phyloP scores from a whole-genome alignment of 495 filamentous ascomycete genomes.

The Aspergillus bridgeri region DNA sequence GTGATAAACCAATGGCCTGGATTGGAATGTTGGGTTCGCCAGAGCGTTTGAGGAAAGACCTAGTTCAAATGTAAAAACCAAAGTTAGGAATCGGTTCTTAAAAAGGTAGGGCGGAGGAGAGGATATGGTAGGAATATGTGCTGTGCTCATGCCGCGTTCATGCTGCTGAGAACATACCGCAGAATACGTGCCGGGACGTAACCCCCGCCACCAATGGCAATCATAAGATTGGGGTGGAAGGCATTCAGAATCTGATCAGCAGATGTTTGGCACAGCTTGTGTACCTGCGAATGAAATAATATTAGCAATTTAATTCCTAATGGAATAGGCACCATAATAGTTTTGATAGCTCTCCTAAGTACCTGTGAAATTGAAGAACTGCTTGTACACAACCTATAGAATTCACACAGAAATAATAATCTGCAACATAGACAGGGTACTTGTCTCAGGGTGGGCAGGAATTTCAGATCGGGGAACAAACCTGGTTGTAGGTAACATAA shows the following conservation, averaged over 20 bases:
- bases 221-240: conserved; percentile 92
- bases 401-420: background rate
- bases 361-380: background rate
- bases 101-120: background rate
- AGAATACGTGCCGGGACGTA: conserved; percentile 97
- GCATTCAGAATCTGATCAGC: conserved; percentile 76
- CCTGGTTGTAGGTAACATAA: conserved; percentile 96
- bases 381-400: background rate
- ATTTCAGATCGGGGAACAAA: conserved; percentile 38
- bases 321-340: background rate
- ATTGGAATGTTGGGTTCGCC: conserved; percentile 95
- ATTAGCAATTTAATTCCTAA: conserved; percentile 19
- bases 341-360: background rate
- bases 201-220: conserved; percentile 96
- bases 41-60: conserved; percentile 90
- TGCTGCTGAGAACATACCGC: too few relatives aligned
- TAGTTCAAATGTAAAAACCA: conserved; percentile 23
- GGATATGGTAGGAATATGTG: background rate
- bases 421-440: background rate
- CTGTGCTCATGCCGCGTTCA: too few relatives aligned
- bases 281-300: conserved; percentile 58
- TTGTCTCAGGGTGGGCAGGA: background rate
- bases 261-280: conserved; percentile 89
- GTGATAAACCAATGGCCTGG: conserved; percentile 95
- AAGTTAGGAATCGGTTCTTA: background rate